Evolutionary conservation across 768 basidiomycete genomes (phyloP).

Genomic region (Leucogyrophana mollusca): DNA sequence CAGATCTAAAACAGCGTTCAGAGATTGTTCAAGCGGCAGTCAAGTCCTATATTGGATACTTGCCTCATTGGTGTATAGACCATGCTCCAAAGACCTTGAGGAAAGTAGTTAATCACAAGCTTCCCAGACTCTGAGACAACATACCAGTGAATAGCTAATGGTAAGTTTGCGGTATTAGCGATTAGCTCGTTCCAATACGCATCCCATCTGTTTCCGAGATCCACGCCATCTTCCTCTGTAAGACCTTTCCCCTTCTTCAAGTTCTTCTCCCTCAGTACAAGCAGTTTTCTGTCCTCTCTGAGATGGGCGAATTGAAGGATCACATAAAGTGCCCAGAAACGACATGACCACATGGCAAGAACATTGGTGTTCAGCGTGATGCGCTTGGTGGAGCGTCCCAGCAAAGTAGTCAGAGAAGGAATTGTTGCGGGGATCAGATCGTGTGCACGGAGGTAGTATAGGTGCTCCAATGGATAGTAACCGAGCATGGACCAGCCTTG

Average conservation of each 20-base stretch:
- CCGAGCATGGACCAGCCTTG: conserved; percentile 74
- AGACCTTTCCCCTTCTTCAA: conserved; percentile 59
- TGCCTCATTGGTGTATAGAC: conserved; percentile 68
- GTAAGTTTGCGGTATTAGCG: conserved; percentile 75
- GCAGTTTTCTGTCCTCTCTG: conserved; percentile 60
- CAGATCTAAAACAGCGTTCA: conserved; percentile 32
- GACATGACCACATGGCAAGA: conserved; percentile 69
- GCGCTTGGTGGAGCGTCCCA: conserved; percentile 40
- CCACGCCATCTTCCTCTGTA: conserved; percentile 50
- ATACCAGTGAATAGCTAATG: conserved; percentile 83
- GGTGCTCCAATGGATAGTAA: conserved; percentile 79
- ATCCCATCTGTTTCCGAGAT: conserved; percentile 59
- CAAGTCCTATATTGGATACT: conserved; percentile 19
- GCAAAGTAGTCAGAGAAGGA: conserved; percentile 41
- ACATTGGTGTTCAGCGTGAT: conserved; percentile 44
- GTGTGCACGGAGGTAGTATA: conserved; percentile 64
- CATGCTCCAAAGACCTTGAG: conserved; percentile 65
- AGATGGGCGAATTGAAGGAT: conserved; percentile 75
- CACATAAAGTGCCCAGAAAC: conserved; percentile 82
- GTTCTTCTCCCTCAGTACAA: conserved; percentile 52
- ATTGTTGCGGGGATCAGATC: conserved; percentile 58
- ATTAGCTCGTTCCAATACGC: conserved; percentile 71
- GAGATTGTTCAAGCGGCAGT: background rate
- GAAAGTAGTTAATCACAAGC: conserved; percentile 2
- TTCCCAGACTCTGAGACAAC: conserved; percentile 12